Percentiles rank a stretch among this genome's conserved stretches.
Evolutionary conservation across 2,329 filamentous ascomycete species (phyloP).

Genomic region (Thielaviopsis ethacetica): DNA sequence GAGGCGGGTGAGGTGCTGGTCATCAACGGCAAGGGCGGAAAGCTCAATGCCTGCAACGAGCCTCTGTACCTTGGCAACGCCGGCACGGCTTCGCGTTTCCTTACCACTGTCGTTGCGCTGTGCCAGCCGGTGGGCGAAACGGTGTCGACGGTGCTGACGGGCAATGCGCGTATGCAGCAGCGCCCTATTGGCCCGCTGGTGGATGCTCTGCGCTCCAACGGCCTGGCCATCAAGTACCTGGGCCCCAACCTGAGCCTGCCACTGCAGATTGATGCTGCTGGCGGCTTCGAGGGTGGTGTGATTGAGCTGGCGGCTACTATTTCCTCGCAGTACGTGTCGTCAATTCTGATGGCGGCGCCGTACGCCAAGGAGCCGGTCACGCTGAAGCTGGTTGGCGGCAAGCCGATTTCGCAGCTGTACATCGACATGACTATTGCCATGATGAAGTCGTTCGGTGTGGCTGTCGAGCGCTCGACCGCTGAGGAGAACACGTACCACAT

Average conservation of each 20-base stretch:
- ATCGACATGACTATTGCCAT: slow-evolving; percentile 98
- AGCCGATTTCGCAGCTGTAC: slow-evolving; percentile 90
- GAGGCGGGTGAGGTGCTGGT: slow-evolving; percentile 83
- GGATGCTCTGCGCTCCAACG: slow-evolving; percentile 74
- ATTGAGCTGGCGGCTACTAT: slow-evolving; percentile 90
- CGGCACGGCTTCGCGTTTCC: slow-evolving; percentile 85
- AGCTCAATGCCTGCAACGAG: slow-evolving; percentile 56
- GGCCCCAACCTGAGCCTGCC: slow-evolving; percentile 74
- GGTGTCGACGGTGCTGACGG: slow-evolving; percentile 62
- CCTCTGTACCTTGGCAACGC: slow-evolving; percentile 91
- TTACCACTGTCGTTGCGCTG: slow-evolving; percentile 80
- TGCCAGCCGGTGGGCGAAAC: slow-evolving; percentile 49
- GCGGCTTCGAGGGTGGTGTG: slow-evolving; percentile 67
- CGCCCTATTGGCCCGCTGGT: slow-evolving; percentile 87
- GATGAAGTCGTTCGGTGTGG: slow-evolving; percentile 85
- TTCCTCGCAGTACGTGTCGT: slow-evolving; percentile 98
- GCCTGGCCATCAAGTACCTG: slow-evolving; percentile 72
- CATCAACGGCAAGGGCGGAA: slow-evolving; percentile 80
- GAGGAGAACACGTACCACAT: slow-evolving; percentile 91
- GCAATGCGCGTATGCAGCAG: slow-evolving; percentile 91
- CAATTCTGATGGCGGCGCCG: slow-evolving; percentile 87
- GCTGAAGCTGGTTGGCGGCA: slow-evolving; percentile 79
- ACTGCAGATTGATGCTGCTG: slow-evolving; percentile 63
- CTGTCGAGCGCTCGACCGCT: slow-evolving; percentile 56
- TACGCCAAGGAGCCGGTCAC: slow-evolving; percentile 93